Evolutionary conservation across 306 rosid species (phyloP), one percentile per base, ranked within the genome.

Genomic region (Rosa persica): DNA sequence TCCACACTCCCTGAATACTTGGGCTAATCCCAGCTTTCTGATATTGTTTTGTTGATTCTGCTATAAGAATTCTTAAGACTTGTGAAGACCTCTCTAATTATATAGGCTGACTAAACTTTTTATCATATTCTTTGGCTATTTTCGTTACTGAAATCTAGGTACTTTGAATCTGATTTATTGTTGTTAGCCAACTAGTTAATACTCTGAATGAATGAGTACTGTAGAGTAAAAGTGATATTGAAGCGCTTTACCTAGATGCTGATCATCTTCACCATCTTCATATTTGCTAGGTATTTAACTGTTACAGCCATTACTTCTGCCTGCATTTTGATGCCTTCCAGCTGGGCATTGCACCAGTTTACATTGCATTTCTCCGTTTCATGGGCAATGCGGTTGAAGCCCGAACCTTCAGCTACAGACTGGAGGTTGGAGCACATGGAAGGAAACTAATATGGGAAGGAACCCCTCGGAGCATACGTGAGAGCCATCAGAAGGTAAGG

Each of bases 311-410:
- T 12, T 77, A 82, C 81, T 82, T 82, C 64, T 85, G 84, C 52
- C 80, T 85, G 80, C 86, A 85, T 54, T 82, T 85, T 25, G 86
- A 85, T 67, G 88, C 82, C 70, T 85, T 85, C 78, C 84, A 58
- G 39, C 86, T 85, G 3, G 88, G 84, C 15, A 73, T 66, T 52
- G 80, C 88, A 48, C 88, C 86, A 0, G 86, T 82, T 12, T 82
- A 79, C 84, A 79, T 82, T 43, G 79, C 78, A 72, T 72, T 82
- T 73, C 74, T 77, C 20, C 81, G 78, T 55, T 82, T 82, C 85
- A 82, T 82, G 85, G 81, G 85, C 3, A 70, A 82, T 23, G 81
- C 25, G 5, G 43, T 27, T 54, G 85, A 82, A 57, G 81, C 85
- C 12, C 52, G 48, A 42, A 82, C 74, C 64, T 82, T 40, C 34